Conservation (phyloP, 108 stramenopile species). For the Cyclotella distinguenda region DNA sequence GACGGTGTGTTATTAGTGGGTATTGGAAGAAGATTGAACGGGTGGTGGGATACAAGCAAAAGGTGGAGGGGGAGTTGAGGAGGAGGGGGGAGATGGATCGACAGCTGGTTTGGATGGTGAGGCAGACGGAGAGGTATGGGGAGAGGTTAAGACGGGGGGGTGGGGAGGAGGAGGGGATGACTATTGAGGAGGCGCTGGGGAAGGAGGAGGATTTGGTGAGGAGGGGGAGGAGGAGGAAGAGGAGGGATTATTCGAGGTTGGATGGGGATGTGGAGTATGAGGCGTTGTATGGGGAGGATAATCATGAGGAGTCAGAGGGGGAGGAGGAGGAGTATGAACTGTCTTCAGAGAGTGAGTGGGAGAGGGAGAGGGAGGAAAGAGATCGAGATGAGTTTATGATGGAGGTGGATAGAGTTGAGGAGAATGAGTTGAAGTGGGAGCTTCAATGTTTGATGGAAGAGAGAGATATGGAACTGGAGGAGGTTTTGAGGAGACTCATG, state of each 20-base stretch:
- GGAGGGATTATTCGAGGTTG: slow-evolving; percentile 28
- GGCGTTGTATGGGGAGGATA: background rate
- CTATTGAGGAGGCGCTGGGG: slow-evolving; percentile 65
- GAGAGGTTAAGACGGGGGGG: slow-evolving; percentile 36
- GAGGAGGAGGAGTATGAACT: slow-evolving; percentile 25
- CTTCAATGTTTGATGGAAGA: slow-evolving; percentile 26
- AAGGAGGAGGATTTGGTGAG: background rate
- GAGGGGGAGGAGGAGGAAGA: background rate
- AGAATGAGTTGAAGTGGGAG: slow-evolving; percentile 17
- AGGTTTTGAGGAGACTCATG: slow-evolving; percentile 15
- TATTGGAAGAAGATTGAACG: slow-evolving; percentile 83
- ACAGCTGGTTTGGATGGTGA: slow-evolving; percentile 74
- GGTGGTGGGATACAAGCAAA: slow-evolving; percentile 82
- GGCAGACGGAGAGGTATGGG: slow-evolving; percentile 84
- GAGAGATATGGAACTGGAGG: slow-evolving; percentile 35
- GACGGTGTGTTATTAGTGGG: slow-evolving; percentile 38
- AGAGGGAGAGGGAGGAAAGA: slow-evolving; percentile 15
- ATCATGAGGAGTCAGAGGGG: slow-evolving; percentile 5
- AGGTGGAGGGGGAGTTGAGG: slow-evolving; percentile 55
- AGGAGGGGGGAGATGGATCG: slow-evolving; percentile 84
- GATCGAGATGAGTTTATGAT: slow-evolving; percentile 23
- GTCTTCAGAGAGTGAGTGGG: slow-evolving; percentile 12
- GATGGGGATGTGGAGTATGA: slow-evolving; percentile 20
- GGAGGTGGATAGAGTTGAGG: slow-evolving; percentile 2
- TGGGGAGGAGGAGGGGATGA: slow-evolving; percentile 25